phyloP scores from a whole-genome alignment of 2,329 filamentous ascomycete species.

The Nakataea oryzae region DNA sequence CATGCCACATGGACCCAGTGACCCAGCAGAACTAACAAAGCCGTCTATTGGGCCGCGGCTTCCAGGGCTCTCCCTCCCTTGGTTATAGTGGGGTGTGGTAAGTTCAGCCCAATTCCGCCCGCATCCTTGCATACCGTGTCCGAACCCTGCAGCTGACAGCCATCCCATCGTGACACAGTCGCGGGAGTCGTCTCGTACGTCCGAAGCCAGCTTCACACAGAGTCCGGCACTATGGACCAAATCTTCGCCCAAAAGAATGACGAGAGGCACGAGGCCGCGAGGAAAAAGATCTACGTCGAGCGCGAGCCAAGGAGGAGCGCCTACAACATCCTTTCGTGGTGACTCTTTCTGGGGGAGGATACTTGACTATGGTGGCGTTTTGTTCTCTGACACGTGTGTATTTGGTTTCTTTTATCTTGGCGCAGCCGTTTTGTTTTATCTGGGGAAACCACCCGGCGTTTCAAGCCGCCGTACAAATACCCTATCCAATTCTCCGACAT shows the following conservation, averaged over 20 bases:
- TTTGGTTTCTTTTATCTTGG: not conserved
- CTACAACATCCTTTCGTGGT: conserved; percentile 2
- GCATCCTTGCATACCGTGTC: not conserved
- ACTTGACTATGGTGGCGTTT: not conserved
- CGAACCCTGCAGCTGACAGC: not conserved
- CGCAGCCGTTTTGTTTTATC: not conserved
- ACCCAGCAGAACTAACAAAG: not conserved
- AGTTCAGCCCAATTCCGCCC: not conserved
- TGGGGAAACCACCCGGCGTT: not conserved
- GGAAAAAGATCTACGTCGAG: conserved; percentile 1
- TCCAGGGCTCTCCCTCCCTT: not conserved
- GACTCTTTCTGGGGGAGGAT: not conserved
- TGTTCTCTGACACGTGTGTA: not conserved
- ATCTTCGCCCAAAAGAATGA: conserved; percentile 16
- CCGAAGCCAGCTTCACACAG: conserved; percentile 18
- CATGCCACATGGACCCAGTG: not conserved
- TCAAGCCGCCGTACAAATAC: no score
- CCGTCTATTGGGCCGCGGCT: not conserved
- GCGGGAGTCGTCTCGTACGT: conserved; percentile 21
- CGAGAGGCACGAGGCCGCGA: conserved; percentile 3
- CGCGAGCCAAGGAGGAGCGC: conserved; percentile 1
- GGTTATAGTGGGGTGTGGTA: conserved; percentile 2
- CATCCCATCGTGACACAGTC: not conserved
- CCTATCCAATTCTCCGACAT: no score
- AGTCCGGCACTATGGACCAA: conserved; percentile 24